Base-by-base conservation (phyloP, 805 yeast genomes). In the Vanderwaltozyma tropicalis region DNA sequence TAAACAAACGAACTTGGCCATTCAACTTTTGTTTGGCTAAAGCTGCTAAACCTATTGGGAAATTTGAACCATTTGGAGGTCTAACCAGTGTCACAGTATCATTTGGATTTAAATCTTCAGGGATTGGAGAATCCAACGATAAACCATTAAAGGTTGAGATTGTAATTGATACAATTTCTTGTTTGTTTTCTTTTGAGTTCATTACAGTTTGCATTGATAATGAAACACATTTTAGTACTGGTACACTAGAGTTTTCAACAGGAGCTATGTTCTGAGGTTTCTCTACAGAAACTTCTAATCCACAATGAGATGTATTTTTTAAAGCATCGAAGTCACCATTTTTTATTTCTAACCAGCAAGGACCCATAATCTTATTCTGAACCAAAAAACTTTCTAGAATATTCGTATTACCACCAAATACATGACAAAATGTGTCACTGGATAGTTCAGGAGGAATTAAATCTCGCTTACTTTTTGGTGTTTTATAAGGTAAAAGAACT, bases 351-450 rank as follows among this genome's bases (percentile, higher is more conserved):
- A 92, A 65, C 98, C 98, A 92, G 57, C 97, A 87, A 3, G 98
- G 98, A 9, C 98, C 98, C 96, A 86, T 88, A 32, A 92, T 70
- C 48, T 80, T 78, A 48, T 83, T 70, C 57, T 80, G 85, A 19
- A 88, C 50, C 10, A 86, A 92, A 59, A 92, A 86, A 11, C 84
- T 70, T 64, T 92, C 98, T 57, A 92, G 87, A 18, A 84, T 66
- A 39, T 71, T 70, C 3, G 92, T 59, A 41, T 68, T 74, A 3
- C 84, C 68, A 35, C 97, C 97, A 63, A 87, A 86, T 2, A 86
- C 84, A 40, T 74, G 80, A 9, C 69, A 63, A 53, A 83, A 87
- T 0, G 94, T 82, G 32, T 74, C 78, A 43, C 96, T 94, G 44
- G 73, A 74, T 25, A 81, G 56, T 40, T 78, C 78, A 1, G 77